Evolutionary conservation across 768 basidiomycete genomes (phyloP).

Genomic region (Termitomyces sp.): DNA sequence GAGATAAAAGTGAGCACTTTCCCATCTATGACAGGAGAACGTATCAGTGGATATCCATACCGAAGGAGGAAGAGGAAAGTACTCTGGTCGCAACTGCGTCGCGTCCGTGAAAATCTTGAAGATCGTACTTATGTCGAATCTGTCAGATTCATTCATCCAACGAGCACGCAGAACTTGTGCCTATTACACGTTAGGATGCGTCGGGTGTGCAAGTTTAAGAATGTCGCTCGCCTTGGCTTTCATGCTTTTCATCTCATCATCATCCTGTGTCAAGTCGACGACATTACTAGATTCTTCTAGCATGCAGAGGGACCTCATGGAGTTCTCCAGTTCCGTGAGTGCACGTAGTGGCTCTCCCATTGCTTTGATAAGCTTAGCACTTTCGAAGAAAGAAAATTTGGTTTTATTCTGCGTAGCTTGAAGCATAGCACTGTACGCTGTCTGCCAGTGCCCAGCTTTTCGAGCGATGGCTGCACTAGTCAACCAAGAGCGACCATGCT

Average conservation of each 20-base stretch:
- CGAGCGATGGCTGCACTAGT: conserved; percentile 92
- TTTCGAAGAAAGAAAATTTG: conserved; percentile 81
- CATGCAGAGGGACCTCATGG: conserved; percentile 50
- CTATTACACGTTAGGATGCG: conserved; percentile 28
- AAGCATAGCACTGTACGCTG: conserved; percentile 91
- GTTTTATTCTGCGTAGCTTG: conserved; percentile 76
- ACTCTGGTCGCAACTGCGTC: conserved; percentile 46
- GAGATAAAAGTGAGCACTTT: conserved; percentile 80
- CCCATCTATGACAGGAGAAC: conserved; percentile 46
- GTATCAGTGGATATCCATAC: conserved; percentile 2
- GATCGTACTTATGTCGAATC: conserved; percentile 65
- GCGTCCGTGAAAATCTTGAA: conserved; percentile 52
- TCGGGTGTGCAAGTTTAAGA: background rate
- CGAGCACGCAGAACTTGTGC: conserved; percentile 77
- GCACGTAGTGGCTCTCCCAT: conserved; percentile 81
- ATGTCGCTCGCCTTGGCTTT: conserved; percentile 60
- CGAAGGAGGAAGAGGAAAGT: conserved; percentile 8
- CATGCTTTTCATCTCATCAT: conserved; percentile 42
- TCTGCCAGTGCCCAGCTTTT: conserved; percentile 93
- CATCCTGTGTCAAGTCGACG: conserved; percentile 55
- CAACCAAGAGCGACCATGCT: conserved; percentile 86
- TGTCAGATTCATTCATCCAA: conserved; percentile 89
- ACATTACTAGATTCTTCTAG: conserved; percentile 34
- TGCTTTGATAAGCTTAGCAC: conserved; percentile 77
- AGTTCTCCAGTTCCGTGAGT: conserved; percentile 78